phyloP scores from a whole-genome alignment of 208 protist genomes.

The Balamuthia mandrillaris region DNA sequence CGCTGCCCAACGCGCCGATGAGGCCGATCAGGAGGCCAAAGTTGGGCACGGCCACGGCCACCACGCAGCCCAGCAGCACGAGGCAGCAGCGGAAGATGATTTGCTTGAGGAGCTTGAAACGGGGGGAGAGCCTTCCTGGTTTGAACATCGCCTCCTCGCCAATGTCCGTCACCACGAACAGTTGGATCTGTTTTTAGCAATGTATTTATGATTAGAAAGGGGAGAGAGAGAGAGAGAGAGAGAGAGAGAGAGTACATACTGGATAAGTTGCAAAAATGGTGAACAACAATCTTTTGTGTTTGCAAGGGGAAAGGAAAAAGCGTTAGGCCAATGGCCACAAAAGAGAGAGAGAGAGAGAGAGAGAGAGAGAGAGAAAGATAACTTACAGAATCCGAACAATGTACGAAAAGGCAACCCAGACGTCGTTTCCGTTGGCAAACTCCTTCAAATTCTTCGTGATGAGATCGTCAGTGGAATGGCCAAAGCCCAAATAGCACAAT shows the following conservation, averaged over 20 bases:
- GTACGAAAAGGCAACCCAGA: conserved; percentile 20
- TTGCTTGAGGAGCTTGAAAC: background rate
- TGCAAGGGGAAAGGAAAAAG: background rate
- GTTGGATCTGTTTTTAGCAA: too few species aligned
- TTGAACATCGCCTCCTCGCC: conserved; percentile 31
- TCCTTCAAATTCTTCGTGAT: conserved; percentile 38
- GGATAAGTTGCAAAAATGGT: background rate
- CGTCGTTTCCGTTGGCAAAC: conserved; percentile 35
- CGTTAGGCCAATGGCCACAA: background rate
- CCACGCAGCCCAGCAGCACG: background rate
- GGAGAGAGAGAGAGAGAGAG: background rate
- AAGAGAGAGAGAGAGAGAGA: background rate
- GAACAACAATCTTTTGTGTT: conserved; percentile 1
- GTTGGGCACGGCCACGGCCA: conserved; percentile 28
- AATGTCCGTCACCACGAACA: conserved; percentile 45
- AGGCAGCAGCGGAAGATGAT: conserved; percentile 26
- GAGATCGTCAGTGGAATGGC: conserved; percentile 9
- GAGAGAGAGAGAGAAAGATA: background rate
- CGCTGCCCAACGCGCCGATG: conserved; percentile 18
- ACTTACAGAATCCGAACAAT: background rate
- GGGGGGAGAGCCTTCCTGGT: background rate
- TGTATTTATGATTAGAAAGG: too few species aligned
- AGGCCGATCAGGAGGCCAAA: conserved; percentile 43
- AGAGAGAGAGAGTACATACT: background rate
- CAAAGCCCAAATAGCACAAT: conserved; percentile 35